phyloP scores from a whole-genome alignment of 768 basidiomycete species.

The Asterophora parasitica region DNA sequence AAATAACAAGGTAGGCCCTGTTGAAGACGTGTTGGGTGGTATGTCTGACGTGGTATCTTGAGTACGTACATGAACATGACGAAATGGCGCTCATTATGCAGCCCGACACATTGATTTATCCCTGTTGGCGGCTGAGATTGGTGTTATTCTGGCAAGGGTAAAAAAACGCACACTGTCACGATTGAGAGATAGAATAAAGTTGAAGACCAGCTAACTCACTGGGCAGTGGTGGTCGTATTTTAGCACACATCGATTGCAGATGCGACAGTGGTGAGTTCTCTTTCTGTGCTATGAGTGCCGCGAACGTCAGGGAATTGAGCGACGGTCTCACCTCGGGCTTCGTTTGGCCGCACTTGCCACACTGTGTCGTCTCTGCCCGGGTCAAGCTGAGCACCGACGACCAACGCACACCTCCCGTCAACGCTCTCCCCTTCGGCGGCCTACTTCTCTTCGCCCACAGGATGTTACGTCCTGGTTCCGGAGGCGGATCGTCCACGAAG shows the following conservation, averaged over 20 bases:
- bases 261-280: conserved; percentile 91
- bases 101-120: conserved; percentile 96
- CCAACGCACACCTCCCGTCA: conserved; percentile 47
- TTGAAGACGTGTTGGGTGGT: neutral
- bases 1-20: conserved; percentile 78
- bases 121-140: conserved; percentile 38
- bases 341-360: conserved; percentile 60
- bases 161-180: conserved; percentile 34
- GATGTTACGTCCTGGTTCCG: conserved; percentile 32
- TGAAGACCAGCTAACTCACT: conserved; percentile 43
- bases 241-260: conserved; percentile 86
- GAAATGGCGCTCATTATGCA: conserved; percentile 95
- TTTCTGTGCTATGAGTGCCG: conserved; percentile 25
- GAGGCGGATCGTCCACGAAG: conserved; percentile 59
- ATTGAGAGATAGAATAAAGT: conserved; percentile 6
- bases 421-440: conserved; percentile 19
- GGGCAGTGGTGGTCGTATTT: conserved; percentile 93
- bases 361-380: conserved; percentile 51
- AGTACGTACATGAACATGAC: conserved; percentile 81
- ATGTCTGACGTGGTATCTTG: neutral
- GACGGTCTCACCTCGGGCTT: conserved; percentile 70
- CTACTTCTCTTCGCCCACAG: conserved; percentile 53
- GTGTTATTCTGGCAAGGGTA: neutral
- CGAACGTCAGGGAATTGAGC: neutral
- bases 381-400: conserved; percentile 46